phyloP scores from a whole-genome alignment of 78 protist species.

The Dictyostelium capitatum region DNA sequence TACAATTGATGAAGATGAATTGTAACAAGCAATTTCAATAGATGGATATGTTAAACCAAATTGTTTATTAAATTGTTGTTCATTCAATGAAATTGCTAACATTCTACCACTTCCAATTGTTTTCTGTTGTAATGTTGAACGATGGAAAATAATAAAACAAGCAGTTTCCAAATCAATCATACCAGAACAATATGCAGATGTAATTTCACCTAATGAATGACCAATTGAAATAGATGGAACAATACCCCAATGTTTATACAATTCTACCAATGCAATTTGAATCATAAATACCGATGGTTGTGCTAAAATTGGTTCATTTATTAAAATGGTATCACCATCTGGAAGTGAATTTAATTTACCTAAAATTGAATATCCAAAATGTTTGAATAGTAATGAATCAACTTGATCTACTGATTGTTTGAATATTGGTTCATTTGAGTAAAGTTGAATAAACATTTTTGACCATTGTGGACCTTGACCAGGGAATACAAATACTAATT shows the following conservation, averaged over 20 bases:
- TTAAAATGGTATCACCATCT: background rate
- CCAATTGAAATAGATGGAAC: slow-evolving; percentile 61
- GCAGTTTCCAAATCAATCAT: background rate
- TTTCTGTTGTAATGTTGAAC: background rate
- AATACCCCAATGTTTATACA: slow-evolving; percentile 41
- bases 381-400: too few relatives aligned
- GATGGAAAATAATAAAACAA: background rate
- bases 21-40: slow-evolving; percentile 40
- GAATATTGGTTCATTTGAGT: background rate
- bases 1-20: slow-evolving; percentile 35
- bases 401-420: background rate
- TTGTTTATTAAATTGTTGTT: background rate
- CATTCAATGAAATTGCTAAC: slow-evolving; percentile 20
- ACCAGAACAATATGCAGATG: slow-evolving; percentile 22
- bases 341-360: background rate
- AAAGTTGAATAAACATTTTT: slow-evolving; percentile 6
- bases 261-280: slow-evolving; percentile 30
- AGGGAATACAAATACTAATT: slow-evolving; percentile 20
- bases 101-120: slow-evolving; percentile 64
- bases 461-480: slow-evolving; percentile 60
- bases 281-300: slow-evolving; percentile 60
- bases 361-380: slow-evolving; percentile 17
- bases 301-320: slow-evolving; percentile 39
- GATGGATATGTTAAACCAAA: background rate
- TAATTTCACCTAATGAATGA: slow-evolving; percentile 47